Percentiles rank a stretch among this genome's conserved stretches.
Conservation (phyloP, 495 filamentous ascomycete genomes). For the Penicillium diatomitis region DNA sequence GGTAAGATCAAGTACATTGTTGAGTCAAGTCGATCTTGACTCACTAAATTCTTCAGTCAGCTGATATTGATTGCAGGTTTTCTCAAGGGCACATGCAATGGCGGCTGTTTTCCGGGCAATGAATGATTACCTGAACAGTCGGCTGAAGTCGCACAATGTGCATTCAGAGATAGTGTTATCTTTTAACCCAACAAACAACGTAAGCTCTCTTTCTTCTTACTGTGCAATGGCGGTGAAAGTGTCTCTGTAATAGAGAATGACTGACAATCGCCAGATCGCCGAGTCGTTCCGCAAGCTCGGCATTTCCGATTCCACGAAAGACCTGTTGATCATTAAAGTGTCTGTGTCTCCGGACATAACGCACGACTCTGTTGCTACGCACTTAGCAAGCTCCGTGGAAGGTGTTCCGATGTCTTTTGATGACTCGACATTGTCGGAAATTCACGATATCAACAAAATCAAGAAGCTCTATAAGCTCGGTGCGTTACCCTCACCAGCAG, state of each 20-base stretch:
- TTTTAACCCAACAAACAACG: slow-evolving; percentile 79
- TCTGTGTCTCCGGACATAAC: slow-evolving; percentile 35
- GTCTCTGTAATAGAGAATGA: too few species aligned
- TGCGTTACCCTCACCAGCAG: slow-evolving; percentile 28
- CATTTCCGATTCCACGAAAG: slow-evolving; percentile 56
- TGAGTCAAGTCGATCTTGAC: neutral
- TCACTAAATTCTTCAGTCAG: neutral
- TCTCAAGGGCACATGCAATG: slow-evolving; percentile 62
- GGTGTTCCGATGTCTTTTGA: slow-evolving; percentile 54
- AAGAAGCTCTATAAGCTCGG: slow-evolving; percentile 79
- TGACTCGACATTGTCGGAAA: slow-evolving; percentile 46
- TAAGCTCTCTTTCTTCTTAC: slow-evolving; percentile 23
- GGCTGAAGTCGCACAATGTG: slow-evolving; percentile 72
- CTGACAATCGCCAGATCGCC: slow-evolving; percentile 53
- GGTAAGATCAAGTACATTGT: slow-evolving; percentile 27
- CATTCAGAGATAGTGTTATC: slow-evolving; percentile 89
- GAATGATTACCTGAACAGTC: slow-evolving; percentile 50
- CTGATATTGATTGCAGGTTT: slow-evolving; percentile 30
- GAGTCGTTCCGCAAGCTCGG: slow-evolving; percentile 86
- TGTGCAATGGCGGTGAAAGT: neutral
- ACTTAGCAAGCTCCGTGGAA: slow-evolving; percentile 53
- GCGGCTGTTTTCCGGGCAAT: slow-evolving; percentile 73
- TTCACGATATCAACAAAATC: slow-evolving; percentile 60
- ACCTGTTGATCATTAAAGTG: slow-evolving; percentile 72
- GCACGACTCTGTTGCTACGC: slow-evolving; percentile 46